Percentiles rank a stretch among this genome's conserved stretches.
Conservation (phyloP, 2,329 filamentous ascomycete genomes). For the Eutypa lata region DNA sequence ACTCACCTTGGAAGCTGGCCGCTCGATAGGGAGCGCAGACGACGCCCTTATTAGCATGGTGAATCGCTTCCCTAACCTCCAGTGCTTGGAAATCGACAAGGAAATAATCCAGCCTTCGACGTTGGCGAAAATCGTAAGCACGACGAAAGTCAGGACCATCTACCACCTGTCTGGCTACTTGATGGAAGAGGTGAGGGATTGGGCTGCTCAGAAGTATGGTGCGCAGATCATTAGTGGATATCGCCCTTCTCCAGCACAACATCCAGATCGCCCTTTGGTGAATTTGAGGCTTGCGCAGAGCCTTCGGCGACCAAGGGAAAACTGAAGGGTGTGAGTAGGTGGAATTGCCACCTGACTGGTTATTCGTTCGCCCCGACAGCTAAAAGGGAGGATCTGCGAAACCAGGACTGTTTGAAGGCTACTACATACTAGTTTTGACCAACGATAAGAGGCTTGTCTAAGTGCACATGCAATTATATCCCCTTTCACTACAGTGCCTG, state of each 20-base stretch:
- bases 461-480: too few relatives aligned
- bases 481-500: too few relatives aligned
- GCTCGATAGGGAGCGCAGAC: slow-evolving; percentile 8
- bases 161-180: slow-evolving; percentile 11
- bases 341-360: too few relatives aligned
- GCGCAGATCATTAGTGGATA: slow-evolving; percentile 12
- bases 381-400: too few relatives aligned
- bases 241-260: not conserved
- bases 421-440: too few relatives aligned
- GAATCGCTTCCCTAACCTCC: slow-evolving; percentile 22
- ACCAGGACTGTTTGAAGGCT: too few relatives aligned
- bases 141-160: slow-evolving; percentile 18
- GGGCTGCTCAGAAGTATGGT: slow-evolving; percentile 15
- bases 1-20: slow-evolving; percentile 50
- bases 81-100: slow-evolving; percentile 18
- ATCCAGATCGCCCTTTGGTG: not conserved
- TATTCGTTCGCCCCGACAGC: too few relatives aligned
- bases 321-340: not conserved
- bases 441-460: too few relatives aligned
- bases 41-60: slow-evolving; percentile 12
- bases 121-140: slow-evolving; percentile 15
- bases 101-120: slow-evolving; percentile 16
- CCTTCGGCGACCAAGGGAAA: not conserved
- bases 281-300: not conserved
- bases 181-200: slow-evolving; percentile 13